Evolutionary conservation across 2,329 filamentous ascomycete genomes (phyloP), one percentile per base, ranked within the genome.

Genomic region (Pseudogymnoascus sp.): DNA sequence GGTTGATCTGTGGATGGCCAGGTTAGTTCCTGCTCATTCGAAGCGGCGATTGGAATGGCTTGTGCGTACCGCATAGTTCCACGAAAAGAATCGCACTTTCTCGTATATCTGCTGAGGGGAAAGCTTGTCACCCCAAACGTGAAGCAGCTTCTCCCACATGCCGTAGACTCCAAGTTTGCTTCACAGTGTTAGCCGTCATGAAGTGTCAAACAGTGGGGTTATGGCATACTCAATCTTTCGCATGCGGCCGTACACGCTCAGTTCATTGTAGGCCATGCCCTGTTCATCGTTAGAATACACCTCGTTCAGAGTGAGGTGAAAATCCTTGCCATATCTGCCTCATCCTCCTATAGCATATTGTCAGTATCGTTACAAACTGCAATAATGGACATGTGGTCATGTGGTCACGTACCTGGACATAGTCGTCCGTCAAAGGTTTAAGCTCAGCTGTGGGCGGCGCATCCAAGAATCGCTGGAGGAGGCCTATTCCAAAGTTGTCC

Each of bases 401-500:
- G 14, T 11, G 8, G 46, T 12, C 25, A 16, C 46, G 2, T 56
- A 56, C 46, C 67, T 81, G 79, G 1, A 79, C 76, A 68, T 89
- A 88, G 14, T 78, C 78, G 1, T 81, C 79, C 0, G 86, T 88
- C 56, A 89, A 84, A 6, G 89, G 89, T 68, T 89, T 83, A 5
- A 84, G 77, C 70, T 88, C 86, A 3, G 85, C 85, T 0, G 84
- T 87, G 3, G 85, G 85, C 0, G 78, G 77, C 0, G 86, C 88
- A 11, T 79, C 78, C 40, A 92, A 74, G 75, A 92, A 93, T 8
- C 84, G 80, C 8, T 84, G 74, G 1, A 91, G 80, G 62, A 89
- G 83, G 0, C 87, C 86, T 1, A 93, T 74, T 6, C 46, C 46
- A 56, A 56, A 56, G 4, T 81, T 73, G 70, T 89, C 91, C 37